A percentile compares a stretch with the other conserved stretches of the same genome.
Conservation (phyloP, 2,329 filamentous ascomycete genomes). For the Trichophyton mentagrophytes region DNA sequence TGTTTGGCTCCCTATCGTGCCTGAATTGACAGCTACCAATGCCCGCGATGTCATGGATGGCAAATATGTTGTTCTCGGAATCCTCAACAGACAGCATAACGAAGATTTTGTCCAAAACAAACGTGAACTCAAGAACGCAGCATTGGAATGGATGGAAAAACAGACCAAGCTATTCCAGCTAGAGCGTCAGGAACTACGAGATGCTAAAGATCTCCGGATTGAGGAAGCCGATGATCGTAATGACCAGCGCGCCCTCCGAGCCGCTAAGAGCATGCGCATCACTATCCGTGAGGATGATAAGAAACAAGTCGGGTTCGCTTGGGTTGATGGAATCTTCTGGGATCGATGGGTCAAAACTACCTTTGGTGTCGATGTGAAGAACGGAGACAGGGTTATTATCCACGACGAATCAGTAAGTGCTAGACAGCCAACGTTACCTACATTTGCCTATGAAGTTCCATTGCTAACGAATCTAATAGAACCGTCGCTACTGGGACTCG, state of each 20-base stretch:
- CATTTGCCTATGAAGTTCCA: background rate
- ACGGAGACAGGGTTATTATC: conserved; percentile 86
- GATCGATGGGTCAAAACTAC: conserved; percentile 93
- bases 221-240: conserved; percentile 91
- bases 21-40: conserved; percentile 82
- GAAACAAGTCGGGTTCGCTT: conserved; percentile 87
- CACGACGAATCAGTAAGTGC: conserved; percentile 84
- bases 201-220: conserved; percentile 87
- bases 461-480: conserved; percentile 38
- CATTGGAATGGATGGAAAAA: conserved; percentile 96
- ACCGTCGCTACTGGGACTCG: conserved; percentile 86
- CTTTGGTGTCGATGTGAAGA: conserved; percentile 73
- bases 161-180: conserved; percentile 83
- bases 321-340: conserved; percentile 96
- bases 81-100: conserved; percentile 66
- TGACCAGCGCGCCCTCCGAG: conserved; percentile 72
- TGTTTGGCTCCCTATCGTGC: conserved; percentile 91
- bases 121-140: conserved; percentile 88
- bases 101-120: conserved; percentile 67
- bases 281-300: conserved; percentile 77
- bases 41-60: conserved; percentile 90
- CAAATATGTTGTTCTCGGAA: conserved; percentile 85
- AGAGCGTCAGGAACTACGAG: conserved; percentile 81
- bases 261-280: conserved; percentile 82
- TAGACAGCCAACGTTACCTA: background rate